These are phyloP conservation scores for Crataegus laevigata DNA, from an alignment of 306 rosid species.

Conservation along the genomic window DNA sequence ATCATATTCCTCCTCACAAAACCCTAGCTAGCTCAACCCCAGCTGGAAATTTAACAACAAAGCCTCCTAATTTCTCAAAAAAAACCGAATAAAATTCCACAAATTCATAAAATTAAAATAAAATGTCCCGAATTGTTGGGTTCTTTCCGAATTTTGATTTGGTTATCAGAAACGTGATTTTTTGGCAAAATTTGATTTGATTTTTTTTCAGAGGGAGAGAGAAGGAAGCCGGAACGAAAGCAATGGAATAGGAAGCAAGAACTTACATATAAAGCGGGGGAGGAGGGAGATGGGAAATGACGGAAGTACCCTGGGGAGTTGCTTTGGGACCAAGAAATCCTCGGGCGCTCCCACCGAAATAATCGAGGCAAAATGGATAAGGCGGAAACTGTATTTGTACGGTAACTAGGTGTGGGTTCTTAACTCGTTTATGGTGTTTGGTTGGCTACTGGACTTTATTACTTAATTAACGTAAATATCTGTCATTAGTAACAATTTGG, in stretches of 20 bases:
- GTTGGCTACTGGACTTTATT: neutral
- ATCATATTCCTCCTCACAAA: neutral
- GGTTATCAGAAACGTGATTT: neutral
- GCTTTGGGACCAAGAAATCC: constrained; percentile 5
- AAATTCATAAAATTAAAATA: neutral
- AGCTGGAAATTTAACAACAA: neutral
- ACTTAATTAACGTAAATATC: neutral
- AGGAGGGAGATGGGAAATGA: neutral
- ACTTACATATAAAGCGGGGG: constrained; percentile 6
- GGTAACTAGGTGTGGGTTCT: neutral
- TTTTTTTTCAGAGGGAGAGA: neutral
- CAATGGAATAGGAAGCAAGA: neutral
- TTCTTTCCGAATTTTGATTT: neutral
- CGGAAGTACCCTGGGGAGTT: constrained; percentile 15
- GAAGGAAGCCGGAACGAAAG: neutral
- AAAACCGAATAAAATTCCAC: neutral
- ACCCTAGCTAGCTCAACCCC: neutral
- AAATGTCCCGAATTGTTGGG: neutral
- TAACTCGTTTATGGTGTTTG: too few relatives aligned
- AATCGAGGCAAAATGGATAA: constrained; percentile 23
- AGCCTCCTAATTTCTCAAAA: neutral
- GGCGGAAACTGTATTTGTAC: constrained; percentile 9
- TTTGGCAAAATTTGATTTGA: neutral
- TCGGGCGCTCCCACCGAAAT: constrained; percentile 11
- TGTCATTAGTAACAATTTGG: neutral